A percentile compares a stretch with the other conserved stretches of the same genome.
Evolutionary conservation across 192 early-diverging fungal genomes (phyloP).

Genomic region (Cetraspora pellucida): DNA sequence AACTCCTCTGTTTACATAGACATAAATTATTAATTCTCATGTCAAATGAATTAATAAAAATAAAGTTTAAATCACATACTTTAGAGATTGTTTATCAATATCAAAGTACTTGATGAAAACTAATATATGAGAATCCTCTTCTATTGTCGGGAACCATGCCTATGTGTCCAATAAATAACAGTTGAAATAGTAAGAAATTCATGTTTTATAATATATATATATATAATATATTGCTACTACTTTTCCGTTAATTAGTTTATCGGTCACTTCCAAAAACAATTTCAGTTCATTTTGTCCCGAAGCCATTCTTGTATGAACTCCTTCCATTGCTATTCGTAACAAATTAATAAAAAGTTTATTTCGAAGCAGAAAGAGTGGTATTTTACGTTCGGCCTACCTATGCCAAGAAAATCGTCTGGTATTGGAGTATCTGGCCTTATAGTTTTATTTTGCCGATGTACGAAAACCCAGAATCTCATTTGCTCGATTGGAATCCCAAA

Average conservation of each 20-base stretch:
- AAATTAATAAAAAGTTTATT: background rate
- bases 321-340: conserved; percentile 41
- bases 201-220: no score
- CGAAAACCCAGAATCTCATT: conserved; percentile 84
- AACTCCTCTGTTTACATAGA: conserved; percentile 49
- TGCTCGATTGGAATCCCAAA: conserved; percentile 51
- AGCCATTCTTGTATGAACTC: conserved; percentile 39
- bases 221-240: conserved; percentile 35
- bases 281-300: conserved; percentile 40
- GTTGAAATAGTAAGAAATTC: no score
- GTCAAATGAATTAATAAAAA: conserved; percentile 11
- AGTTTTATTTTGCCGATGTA: conserved; percentile 92
- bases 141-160: background rate
- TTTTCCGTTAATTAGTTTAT: conserved; percentile 37
- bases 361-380: background rate
- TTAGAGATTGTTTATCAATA: conserved; percentile 57
- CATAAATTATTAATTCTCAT: background rate
- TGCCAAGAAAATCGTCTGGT: conserved; percentile 46
- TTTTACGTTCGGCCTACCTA: conserved; percentile 40
- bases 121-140: conserved; percentile 47
- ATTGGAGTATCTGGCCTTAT: conserved; percentile 78
- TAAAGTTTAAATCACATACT: conserved; percentile 57
- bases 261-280: no score
- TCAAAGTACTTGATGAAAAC: conserved; percentile 90
- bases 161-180: background rate